A percentile compares a stretch with the other conserved stretches of the same genome.
These are phyloP conservation scores for Saitozyma podzolica DNA, from an alignment of 768 basidiomycete species.

Conservation along the genomic window DNA sequence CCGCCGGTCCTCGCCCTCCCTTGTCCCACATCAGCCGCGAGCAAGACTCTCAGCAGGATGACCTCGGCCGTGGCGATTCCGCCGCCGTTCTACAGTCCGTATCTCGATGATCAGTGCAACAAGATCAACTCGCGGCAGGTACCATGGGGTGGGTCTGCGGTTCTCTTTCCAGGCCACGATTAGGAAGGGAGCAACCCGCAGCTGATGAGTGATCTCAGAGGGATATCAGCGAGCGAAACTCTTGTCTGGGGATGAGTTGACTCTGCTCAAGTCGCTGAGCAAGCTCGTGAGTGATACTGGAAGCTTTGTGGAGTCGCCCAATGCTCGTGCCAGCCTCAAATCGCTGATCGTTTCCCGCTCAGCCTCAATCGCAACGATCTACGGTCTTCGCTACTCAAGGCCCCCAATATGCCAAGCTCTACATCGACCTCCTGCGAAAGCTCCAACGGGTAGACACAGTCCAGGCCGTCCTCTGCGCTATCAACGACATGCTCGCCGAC, in stretches of 20 bases:
- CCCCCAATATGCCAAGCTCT: constrained; percentile 77
- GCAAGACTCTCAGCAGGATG: constrained; percentile 12
- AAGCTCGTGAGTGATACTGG: constrained; percentile 62
- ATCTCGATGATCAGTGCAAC: constrained; percentile 80
- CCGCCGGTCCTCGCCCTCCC: neutral
- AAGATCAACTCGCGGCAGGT: constrained; percentile 89
- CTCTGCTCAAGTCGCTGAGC: constrained; percentile 85
- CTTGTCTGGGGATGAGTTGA: constrained; percentile 81
- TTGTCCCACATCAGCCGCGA: neutral
- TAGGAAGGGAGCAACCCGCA: neutral
- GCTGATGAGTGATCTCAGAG: constrained; percentile 53
- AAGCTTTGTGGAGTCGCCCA: neutral
- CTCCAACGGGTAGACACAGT: constrained; percentile 74
- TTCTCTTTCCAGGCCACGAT: neutral
- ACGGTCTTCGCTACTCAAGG: constrained; percentile 80
- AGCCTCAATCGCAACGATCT: constrained; percentile 56
- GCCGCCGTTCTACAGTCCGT: constrained; percentile 57
- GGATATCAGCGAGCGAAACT: constrained; percentile 93
- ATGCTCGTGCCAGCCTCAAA: neutral
- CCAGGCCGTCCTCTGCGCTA: constrained; percentile 71
- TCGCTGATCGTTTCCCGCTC: neutral
- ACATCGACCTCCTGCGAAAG: constrained; percentile 83
- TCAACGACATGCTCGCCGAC: constrained; percentile 70
- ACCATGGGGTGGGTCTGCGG: constrained; percentile 82
- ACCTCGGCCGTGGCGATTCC: constrained; percentile 42